phyloP scores from a whole-genome alignment of 148 eudicot species.

The Rheum nobile region DNA sequence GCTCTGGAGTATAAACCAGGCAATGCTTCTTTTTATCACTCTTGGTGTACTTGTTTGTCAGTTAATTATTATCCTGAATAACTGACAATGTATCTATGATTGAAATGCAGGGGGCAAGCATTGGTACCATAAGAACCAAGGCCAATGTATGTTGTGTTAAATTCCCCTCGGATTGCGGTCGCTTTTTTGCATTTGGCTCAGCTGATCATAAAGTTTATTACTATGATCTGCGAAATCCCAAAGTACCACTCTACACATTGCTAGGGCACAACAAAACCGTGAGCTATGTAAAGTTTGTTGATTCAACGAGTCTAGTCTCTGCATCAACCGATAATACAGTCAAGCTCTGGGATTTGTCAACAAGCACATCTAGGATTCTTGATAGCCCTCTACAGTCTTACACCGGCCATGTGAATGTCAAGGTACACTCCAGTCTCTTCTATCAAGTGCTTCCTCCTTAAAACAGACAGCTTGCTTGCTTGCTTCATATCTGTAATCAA shows the following conservation, averaged over 20 bases:
- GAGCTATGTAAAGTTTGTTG: slow-evolving; percentile 94
- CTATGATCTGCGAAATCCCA: slow-evolving; percentile 78
- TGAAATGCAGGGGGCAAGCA: slow-evolving; percentile 80
- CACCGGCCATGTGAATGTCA: slow-evolving; percentile 82
- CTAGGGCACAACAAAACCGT: slow-evolving; percentile 88
- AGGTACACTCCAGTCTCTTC: slow-evolving; percentile 29
- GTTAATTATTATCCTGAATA: slow-evolving; percentile 26
- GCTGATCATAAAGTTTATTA: slow-evolving; percentile 92
- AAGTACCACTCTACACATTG: slow-evolving; percentile 71
- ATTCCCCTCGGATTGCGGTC: slow-evolving; percentile 68
- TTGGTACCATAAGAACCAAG: slow-evolving; percentile 85
- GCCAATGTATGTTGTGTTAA: slow-evolving; percentile 96
- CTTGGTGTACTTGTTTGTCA: neutral
- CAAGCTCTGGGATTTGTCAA: slow-evolving; percentile 96
- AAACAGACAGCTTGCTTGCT: no score
- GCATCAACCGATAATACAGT: slow-evolving; percentile 87
- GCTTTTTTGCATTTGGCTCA: slow-evolving; percentile 84
- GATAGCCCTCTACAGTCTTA: slow-evolving; percentile 75
- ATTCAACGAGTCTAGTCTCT: slow-evolving; percentile 65
- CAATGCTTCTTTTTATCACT: slow-evolving; percentile 30
- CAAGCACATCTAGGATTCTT: slow-evolving; percentile 57
- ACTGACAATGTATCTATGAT: slow-evolving; percentile 33
- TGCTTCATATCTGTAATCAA: no score
- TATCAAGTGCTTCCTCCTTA: no score
- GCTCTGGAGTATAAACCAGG: slow-evolving; percentile 99